Conservation (phyloP, 768 basidiomycete species). For the Suillus alpinus region DNA sequence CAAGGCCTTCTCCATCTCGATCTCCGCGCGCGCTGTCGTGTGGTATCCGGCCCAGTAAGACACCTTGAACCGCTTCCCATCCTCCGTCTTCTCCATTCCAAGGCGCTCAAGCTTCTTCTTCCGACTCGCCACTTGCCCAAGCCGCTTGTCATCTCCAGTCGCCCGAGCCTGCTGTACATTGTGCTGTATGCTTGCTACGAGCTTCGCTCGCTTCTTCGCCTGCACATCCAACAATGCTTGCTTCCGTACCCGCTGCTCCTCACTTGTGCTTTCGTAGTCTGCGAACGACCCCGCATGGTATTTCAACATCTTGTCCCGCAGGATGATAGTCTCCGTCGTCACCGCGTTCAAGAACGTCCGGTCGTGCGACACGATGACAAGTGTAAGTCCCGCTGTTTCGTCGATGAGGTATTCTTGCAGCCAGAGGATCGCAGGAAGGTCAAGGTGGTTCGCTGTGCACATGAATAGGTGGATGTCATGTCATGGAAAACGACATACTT, state of each 20-base stretch:
- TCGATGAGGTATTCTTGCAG: constrained; percentile 48
- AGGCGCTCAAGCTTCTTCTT: constrained; percentile 52
- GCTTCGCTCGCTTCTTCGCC: constrained; percentile 46
- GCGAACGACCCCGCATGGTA: constrained; percentile 59
- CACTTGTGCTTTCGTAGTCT: constrained; percentile 44
- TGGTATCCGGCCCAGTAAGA: constrained; percentile 50
- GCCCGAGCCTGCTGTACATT: constrained; percentile 49
- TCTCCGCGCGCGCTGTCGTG: constrained; percentile 27
- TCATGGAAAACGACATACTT: constrained; percentile 24
- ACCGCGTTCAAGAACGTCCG: constrained; percentile 58
- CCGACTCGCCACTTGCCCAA: constrained; percentile 49
- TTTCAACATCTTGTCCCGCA: constrained; percentile 48
- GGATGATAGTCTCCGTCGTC: constrained; percentile 59
- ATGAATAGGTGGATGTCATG: background rate
- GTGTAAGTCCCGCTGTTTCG: constrained; percentile 35
- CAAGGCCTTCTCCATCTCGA: constrained; percentile 36
- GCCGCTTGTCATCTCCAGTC: constrained; percentile 61
- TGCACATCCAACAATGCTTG: constrained; percentile 41
- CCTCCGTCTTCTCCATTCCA: constrained; percentile 14
- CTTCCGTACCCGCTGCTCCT: constrained; percentile 44
- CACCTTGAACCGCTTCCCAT: constrained; percentile 53
- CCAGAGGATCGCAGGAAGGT: constrained; percentile 52
- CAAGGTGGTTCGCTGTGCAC: constrained; percentile 38
- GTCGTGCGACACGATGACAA: constrained; percentile 69
- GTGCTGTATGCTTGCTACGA: constrained; percentile 54